phyloP scores from a whole-genome alignment of 1,284 basidiomycete species.

The Cryptococcus sp. region DNA sequence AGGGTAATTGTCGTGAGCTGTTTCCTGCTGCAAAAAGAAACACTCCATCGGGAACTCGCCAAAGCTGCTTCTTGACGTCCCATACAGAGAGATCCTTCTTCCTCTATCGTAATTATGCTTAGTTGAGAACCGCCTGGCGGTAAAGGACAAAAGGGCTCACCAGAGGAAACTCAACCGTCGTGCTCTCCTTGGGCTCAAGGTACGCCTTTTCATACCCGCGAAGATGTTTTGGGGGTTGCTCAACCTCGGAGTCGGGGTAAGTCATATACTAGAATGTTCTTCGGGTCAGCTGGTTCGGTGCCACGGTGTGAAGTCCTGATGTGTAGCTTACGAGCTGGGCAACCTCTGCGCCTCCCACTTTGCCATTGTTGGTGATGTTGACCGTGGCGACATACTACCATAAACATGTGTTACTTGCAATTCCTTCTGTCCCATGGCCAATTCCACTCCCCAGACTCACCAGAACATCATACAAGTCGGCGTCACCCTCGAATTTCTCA shows the following conservation, averaged over 20 bases:
- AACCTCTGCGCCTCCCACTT: conserved; percentile 47
- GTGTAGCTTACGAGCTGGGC: conserved; percentile 37
- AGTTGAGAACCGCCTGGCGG: background rate
- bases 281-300: too few species aligned
- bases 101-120: conserved; percentile 26
- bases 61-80: conserved; percentile 46
- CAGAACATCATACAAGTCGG: conserved; percentile 46
- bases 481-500: conserved; percentile 42
- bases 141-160: conserved; percentile 26
- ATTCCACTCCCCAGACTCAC: conserved; percentile 14
- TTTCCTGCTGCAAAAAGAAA: conserved; percentile 44
- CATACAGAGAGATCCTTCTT: conserved; percentile 52
- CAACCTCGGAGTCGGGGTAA: conserved; percentile 43
- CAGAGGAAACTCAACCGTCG: conserved; percentile 42
- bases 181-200: conserved; percentile 38
- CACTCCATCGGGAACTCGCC: conserved; percentile 43
- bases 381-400: conserved; percentile 20
- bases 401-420: conserved; percentile 29
- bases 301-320: too few species aligned
- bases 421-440: too few species aligned
- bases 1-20: conserved; percentile 41
- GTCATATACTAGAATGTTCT: conserved; percentile 42
- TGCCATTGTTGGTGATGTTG: conserved; percentile 49
- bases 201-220: conserved; percentile 47
- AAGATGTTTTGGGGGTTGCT: conserved; percentile 46